Conservation (phyloP, 192 early-diverging fungal genomes). For the Coemansia sp. region DNA sequence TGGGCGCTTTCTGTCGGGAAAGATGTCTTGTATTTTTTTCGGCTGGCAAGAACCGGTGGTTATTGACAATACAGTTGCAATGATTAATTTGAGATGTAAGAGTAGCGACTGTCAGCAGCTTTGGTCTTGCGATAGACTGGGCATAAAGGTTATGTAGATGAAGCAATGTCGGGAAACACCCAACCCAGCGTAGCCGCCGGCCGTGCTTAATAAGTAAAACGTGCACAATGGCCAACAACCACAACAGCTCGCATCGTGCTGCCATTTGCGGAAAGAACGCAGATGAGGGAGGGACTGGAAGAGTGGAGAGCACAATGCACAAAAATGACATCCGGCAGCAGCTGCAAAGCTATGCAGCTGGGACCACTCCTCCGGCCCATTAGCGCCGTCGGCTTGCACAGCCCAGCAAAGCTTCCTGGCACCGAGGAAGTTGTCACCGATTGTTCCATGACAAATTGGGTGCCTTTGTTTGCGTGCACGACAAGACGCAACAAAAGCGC, state of each 20-base stretch:
- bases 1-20: background rate
- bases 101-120: background rate
- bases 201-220: slow-evolving; percentile 5
- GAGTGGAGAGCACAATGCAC: slow-evolving; percentile 26
- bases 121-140: background rate
- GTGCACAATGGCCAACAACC: slow-evolving; percentile 1
- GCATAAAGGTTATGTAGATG: background rate
- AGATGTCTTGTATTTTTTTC: background rate
- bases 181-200: background rate
- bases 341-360: background rate
- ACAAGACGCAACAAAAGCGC: background rate
- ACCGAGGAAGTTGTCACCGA: background rate
- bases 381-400: background rate
- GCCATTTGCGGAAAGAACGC: background rate
- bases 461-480: background rate
- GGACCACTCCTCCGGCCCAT: slow-evolving; percentile 10
- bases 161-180: slow-evolving; percentile 1
- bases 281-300: slow-evolving; percentile 11
- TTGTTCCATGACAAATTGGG: background rate
- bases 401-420: background rate
- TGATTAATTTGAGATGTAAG: background rate
- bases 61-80: background rate
- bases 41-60: background rate
- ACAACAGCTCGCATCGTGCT: background rate
- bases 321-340: background rate